These are phyloP conservation scores for Talaromyces sp. DNA, from an alignment of 2,329 filamentous ascomycete genomes.

Conservation along the genomic window DNA sequence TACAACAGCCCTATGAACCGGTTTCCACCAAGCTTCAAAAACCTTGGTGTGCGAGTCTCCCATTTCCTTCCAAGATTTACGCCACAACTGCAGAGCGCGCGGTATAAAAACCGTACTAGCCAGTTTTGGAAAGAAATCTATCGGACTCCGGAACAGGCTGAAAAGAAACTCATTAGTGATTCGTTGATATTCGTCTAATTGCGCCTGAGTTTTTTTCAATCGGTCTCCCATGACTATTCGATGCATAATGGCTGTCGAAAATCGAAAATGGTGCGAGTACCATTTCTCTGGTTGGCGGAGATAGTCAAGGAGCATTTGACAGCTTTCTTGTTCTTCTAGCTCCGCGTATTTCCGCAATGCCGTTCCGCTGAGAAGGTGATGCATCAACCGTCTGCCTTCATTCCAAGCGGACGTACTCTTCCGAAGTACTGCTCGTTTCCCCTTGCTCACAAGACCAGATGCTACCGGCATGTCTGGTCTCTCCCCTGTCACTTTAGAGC, in stretches of 20 bases:
- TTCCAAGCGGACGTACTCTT: neutral
- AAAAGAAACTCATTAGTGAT: neutral
- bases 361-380: neutral
- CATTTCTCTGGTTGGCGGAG: neutral
- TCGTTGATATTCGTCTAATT: neutral
- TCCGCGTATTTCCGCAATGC: neutral
- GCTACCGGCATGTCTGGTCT: neutral
- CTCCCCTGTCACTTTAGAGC: neutral
- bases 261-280: neutral
- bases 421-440: neutral
- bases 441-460: neutral
- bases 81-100: neutral
- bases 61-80: neutral
- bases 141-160: neutral
- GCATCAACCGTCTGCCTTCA: neutral
- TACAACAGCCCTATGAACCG: neutral
- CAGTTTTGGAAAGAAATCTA: constrained; percentile 1
- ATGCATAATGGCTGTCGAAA: neutral
- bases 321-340: neutral
- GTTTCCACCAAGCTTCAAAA: neutral
- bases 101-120: neutral
- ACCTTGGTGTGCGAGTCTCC: neutral
- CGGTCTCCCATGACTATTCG: neutral
- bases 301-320: neutral
- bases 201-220: neutral